Percentiles rank a stretch among this genome's conserved stretches.
Evolutionary conservation across 176 grass and related monocot species (phyloP).

Genomic region (Chloris gayana): DNA sequence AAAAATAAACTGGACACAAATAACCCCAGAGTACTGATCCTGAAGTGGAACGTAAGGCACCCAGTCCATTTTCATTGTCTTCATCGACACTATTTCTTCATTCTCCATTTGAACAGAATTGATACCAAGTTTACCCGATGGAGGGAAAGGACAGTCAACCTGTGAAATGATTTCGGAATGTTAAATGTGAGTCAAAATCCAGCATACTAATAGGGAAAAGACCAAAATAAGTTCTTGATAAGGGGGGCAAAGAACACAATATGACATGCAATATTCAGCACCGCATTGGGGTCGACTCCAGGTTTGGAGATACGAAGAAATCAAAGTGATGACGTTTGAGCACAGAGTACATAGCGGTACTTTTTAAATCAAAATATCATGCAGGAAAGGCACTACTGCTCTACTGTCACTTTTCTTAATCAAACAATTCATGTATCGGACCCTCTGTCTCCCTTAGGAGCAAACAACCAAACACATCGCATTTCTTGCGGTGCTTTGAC

Average conservation of each 20-base stretch:
- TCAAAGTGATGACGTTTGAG: too few relatives aligned
- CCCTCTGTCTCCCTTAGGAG: too few relatives aligned
- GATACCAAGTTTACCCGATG: conserved; percentile 90
- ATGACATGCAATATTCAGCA: too few relatives aligned
- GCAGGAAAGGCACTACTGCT: too few relatives aligned
- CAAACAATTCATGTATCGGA: too few relatives aligned
- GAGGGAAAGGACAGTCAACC: conserved; percentile 81
- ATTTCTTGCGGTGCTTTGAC: too few relatives aligned
- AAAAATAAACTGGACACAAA: conserved; percentile 3
- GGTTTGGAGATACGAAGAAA: background rate
- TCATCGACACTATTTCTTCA: conserved; percentile 92
- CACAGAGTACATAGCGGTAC: background rate
- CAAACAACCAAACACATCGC: too few relatives aligned
- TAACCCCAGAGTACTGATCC: conserved; percentile 52
- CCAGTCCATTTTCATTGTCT: conserved; percentile 97
- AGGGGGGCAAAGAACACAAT: too few relatives aligned
- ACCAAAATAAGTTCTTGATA: too few relatives aligned
- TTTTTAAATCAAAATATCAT: background rate
- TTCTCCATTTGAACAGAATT: conserved; percentile 91
- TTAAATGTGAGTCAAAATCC: too few relatives aligned
- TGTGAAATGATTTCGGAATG: conserved; percentile 13
- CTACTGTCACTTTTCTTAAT: too few relatives aligned
- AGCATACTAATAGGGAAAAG: background rate
- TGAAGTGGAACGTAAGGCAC: conserved; percentile 90
- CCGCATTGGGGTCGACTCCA: background rate